Evolutionary conservation across 1,284 basidiomycete genomes (phyloP).

Genomic region (Cryptococcus deneoformans): DNA sequence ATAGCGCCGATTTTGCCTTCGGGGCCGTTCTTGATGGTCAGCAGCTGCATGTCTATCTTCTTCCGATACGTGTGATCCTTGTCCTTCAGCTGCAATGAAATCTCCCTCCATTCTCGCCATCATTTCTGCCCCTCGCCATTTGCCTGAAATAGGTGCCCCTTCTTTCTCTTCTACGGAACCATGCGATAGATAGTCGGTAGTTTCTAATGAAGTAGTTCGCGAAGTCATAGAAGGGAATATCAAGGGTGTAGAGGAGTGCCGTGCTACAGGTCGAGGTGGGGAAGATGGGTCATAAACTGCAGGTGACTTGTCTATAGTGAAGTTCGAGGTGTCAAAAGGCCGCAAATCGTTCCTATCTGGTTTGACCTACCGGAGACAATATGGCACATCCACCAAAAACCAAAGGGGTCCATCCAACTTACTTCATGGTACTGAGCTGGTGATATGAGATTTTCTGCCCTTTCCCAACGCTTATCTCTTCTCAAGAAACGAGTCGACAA

Average conservation of each 20-base stretch:
- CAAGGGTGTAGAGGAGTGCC: constrained; percentile 7
- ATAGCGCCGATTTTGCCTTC: background rate
- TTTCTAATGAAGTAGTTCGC: background rate
- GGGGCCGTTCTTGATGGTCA: background rate
- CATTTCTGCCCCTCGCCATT: constrained; percentile 15
- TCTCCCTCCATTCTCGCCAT: constrained; percentile 16
- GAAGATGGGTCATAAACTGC: constrained; percentile 3
- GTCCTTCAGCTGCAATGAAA: background rate
- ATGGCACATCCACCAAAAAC: constrained; percentile 5
- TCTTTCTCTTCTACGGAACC: too few relatives aligned
- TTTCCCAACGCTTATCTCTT: too few relatives aligned
- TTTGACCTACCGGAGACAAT: constrained; percentile 4
- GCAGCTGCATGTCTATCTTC: background rate
- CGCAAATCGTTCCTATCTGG: background rate
- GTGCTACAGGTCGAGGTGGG: background rate
- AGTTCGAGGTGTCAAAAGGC: background rate
- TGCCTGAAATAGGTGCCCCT: background rate
- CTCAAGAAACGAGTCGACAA: too few relatives aligned
- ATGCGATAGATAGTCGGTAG: background rate
- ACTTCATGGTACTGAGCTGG: too few relatives aligned
- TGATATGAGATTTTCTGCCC: too few relatives aligned
- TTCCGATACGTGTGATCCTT: background rate
- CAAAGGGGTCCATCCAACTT: constrained; percentile 2
- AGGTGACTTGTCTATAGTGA: background rate
- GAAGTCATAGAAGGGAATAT: constrained; percentile 2